Conservation (phyloP, 208 protist genomes). For the Trypanosoma lewisi region DNA sequence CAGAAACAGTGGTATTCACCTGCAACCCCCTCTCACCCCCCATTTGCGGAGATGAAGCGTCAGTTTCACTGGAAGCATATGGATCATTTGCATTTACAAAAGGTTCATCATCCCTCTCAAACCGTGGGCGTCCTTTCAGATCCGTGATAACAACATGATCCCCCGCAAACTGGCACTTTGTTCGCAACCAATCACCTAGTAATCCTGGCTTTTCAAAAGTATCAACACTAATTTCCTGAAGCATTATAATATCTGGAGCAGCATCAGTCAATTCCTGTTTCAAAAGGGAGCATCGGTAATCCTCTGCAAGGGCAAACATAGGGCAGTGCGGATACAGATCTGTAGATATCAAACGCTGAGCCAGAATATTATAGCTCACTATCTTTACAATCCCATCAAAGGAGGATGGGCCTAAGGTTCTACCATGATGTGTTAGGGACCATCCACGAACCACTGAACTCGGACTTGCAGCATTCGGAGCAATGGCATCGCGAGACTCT, state of each 20-base stretch:
- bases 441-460: constrained; percentile 48
- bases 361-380: constrained; percentile 83
- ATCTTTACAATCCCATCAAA: constrained; percentile 37
- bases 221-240: constrained; percentile 79
- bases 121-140: constrained; percentile 41
- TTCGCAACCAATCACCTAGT: constrained; percentile 55
- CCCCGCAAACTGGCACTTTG: constrained; percentile 45
- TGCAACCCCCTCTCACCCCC: not conserved
- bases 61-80: not conserved
- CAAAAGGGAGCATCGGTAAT: constrained; percentile 66
- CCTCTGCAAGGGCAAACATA: constrained; percentile 58
- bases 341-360: constrained; percentile 61
- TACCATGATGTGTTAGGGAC: constrained; percentile 38
- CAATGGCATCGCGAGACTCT: constrained; percentile 32
- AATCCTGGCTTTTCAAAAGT: constrained; percentile 45
- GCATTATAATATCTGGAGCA: constrained; percentile 59
- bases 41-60: not conserved
- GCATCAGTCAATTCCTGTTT: constrained; percentile 52
- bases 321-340: constrained; percentile 75
- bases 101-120: constrained; percentile 2
- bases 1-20: not conserved
- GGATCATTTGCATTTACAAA: not conserved
- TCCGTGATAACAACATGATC: constrained; percentile 78
- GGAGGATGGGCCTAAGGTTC: not conserved
- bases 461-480: not conserved